Conservation (phyloP, 495 filamentous ascomycete species). For the Lepidopterella palustris region DNA sequence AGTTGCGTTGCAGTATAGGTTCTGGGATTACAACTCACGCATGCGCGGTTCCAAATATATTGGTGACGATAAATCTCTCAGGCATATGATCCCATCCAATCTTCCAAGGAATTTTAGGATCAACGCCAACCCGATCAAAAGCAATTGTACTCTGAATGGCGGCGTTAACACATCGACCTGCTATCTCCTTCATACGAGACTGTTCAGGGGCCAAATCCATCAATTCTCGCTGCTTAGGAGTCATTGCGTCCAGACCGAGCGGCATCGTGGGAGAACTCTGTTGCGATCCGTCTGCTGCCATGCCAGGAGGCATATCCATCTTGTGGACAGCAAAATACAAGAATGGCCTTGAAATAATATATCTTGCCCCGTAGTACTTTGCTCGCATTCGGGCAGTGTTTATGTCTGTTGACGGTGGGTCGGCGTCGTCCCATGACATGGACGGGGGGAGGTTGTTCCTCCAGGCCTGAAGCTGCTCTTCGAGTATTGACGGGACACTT, state of each 20-base stretch:
- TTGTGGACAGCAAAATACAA: slow-evolving; percentile 57
- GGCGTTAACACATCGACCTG: slow-evolving; percentile 54
- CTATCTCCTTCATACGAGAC: neutral
- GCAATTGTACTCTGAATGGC: slow-evolving; percentile 79
- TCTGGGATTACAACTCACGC: slow-evolving; percentile 60
- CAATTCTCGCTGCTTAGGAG: neutral
- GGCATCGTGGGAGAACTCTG: neutral
- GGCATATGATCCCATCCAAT: neutral
- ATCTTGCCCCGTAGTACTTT: slow-evolving; percentile 88
- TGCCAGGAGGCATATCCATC: slow-evolving; percentile 19
- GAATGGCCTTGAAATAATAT: slow-evolving; percentile 83
- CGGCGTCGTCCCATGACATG: slow-evolving; percentile 60
- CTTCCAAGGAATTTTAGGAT: slow-evolving; percentile 14
- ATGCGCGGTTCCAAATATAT: slow-evolving; percentile 92
- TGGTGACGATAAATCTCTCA: slow-evolving; percentile 75
- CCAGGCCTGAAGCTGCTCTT: slow-evolving; percentile 43
- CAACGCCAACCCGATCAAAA: slow-evolving; percentile 62
- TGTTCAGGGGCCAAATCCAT: too few relatives aligned
- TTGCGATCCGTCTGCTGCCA: neutral
- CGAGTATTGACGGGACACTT: neutral
- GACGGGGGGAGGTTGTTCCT: slow-evolving; percentile 37
- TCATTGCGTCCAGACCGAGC: slow-evolving; percentile 2
- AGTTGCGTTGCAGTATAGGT: neutral
- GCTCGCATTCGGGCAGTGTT: slow-evolving; percentile 78
- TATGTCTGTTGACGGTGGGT: slow-evolving; percentile 66